Percentiles rank a stretch among this genome's conserved stretches.
phyloP scores from a whole-genome alignment of 2,329 filamentous ascomycete genomes.

The Ceratocystis papillata region DNA sequence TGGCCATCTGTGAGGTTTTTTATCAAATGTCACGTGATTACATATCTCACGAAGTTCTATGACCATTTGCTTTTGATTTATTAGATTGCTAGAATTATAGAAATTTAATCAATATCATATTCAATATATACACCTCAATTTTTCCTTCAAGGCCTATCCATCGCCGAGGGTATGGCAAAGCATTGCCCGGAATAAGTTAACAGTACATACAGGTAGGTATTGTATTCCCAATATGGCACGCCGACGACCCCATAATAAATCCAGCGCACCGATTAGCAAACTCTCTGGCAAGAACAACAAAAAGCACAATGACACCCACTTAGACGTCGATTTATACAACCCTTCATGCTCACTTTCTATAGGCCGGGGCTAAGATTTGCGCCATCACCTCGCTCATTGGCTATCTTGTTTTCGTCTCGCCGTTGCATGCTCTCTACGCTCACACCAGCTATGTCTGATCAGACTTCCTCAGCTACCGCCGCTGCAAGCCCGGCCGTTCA shows the following conservation, averaged over 20 bases:
- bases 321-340: neutral
- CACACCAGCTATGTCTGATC: constrained; percentile 21
- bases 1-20: neutral
- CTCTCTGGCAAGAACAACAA: neutral
- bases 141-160: neutral
- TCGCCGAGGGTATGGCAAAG: neutral
- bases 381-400: neutral
- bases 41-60: neutral
- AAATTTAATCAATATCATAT: neutral
- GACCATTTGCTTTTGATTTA: no score
- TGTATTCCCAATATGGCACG: constrained; percentile 12
- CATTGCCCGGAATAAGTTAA: neutral
- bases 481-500: neutral
- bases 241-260: constrained; percentile 9
- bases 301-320: neutral
- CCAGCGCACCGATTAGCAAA: neutral
- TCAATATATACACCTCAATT: neutral
- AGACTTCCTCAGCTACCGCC: constrained; percentile 1
- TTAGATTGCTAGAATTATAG: neutral
- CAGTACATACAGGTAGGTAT: constrained; percentile 1
- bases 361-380: constrained; percentile 10
- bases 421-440: constrained; percentile 9
- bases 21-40: neutral
- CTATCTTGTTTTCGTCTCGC: neutral
- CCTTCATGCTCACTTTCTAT: constrained; percentile 6